phyloP scores from a whole-genome alignment of 441 rosid species.

The Pelargonium myrrhifolium region DNA sequence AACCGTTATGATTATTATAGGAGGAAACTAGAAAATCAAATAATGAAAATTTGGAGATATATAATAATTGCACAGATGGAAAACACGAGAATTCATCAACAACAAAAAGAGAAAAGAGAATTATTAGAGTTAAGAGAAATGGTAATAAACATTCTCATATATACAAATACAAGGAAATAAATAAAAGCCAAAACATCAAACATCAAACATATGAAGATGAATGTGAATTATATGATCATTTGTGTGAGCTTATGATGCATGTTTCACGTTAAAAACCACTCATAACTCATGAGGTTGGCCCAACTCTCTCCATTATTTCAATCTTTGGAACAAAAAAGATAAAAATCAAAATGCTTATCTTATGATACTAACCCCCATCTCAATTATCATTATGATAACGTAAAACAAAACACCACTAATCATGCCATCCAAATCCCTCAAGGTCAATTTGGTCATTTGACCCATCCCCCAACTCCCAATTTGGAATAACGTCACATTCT shows the following conservation, averaged over 20 bases:
- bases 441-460: background rate
- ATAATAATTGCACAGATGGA: too few species aligned
- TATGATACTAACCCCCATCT: slow-evolving; percentile 8
- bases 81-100: too few species aligned
- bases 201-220: background rate
- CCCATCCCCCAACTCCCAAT: background rate
- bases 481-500: too few species aligned
- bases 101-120: too few species aligned
- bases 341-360: slow-evolving; percentile 3
- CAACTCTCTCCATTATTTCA: slow-evolving; percentile 5
- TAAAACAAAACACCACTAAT: slow-evolving; percentile 8
- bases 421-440: background rate
- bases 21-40: too few species aligned
- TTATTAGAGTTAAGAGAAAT: too few species aligned
- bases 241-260: slow-evolving; percentile 7
- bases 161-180: background rate
- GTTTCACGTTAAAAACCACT: slow-evolving; percentile 7
- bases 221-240: background rate
- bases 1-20: too few species aligned
- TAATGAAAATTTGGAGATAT: too few species aligned
- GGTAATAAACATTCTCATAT: background rate
- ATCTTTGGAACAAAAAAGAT: background rate
- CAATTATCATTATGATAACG: slow-evolving; percentile 9
- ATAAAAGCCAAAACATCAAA: background rate
- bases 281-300: slow-evolving; percentile 5